Evolutionary conservation across 2,329 filamentous ascomycete genomes (phyloP).

Genomic region (Alternaria ethzedia): DNA sequence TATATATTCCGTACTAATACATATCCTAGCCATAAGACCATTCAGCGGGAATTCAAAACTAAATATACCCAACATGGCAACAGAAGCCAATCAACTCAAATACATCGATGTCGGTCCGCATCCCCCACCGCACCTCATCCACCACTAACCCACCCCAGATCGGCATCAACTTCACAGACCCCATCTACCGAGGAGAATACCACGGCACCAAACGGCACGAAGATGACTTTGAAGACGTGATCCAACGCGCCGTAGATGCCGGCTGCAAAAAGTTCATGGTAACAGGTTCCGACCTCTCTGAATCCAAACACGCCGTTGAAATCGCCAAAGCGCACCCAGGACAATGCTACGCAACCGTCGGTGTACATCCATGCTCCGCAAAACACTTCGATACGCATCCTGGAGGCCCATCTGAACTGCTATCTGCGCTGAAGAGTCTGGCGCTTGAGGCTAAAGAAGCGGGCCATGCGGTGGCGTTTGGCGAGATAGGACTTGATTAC

Average conservation of each 20-base stretch:
- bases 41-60: not conserved
- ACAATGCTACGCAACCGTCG: conserved; percentile 86
- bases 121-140: conserved; percentile 6
- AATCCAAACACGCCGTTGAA: conserved; percentile 75
- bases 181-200: conserved; percentile 84
- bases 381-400: conserved; percentile 73
- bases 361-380: conserved; percentile 90
- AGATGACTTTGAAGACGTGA: conserved; percentile 75
- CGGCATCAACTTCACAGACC: conserved; percentile 94
- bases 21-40: too few species aligned
- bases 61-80: conserved; percentile 2
- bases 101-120: conserved; percentile 55
- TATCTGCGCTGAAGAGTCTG: conserved; percentile 68
- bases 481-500: conserved; percentile 96
- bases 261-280: conserved; percentile 92
- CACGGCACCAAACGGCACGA: conserved; percentile 79
- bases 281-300: conserved; percentile 85
- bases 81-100: conserved; percentile 23
- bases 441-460: conserved; percentile 64
- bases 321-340: conserved; percentile 77
- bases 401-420: conserved; percentile 61
- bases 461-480: conserved; percentile 77
- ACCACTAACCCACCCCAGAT: conserved; percentile 59
- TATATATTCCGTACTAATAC: not conserved
- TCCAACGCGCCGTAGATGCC: conserved; percentile 76